Evolutionary conservation across 805 yeast species (phyloP).

Genomic region (Priceomyces haplophilus): DNA sequence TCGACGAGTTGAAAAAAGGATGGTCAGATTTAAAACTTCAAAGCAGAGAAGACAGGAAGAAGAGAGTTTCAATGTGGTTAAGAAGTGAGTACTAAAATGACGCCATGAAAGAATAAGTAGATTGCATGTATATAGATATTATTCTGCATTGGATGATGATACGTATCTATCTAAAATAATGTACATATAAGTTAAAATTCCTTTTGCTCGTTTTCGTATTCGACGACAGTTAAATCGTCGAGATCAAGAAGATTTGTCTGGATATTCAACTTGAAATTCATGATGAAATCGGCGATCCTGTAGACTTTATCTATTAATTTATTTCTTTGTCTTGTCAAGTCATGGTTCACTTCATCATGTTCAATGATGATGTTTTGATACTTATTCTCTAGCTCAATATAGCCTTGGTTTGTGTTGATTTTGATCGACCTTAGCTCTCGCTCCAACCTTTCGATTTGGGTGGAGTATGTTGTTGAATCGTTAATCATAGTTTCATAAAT

Average conservation of each 20-base stretch:
- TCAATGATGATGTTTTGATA: slow-evolving; percentile 52
- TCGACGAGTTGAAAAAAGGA: slow-evolving; percentile 40
- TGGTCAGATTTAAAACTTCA: slow-evolving; percentile 49
- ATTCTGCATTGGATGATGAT: slow-evolving; percentile 3
- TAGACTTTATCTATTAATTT: slow-evolving; percentile 52
- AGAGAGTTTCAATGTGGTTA: slow-evolving; percentile 63
- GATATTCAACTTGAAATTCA: slow-evolving; percentile 63
- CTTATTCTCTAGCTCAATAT: slow-evolving; percentile 43
- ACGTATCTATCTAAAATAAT: slow-evolving; percentile 2
- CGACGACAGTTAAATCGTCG: slow-evolving; percentile 41
- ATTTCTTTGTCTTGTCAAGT: slow-evolving; percentile 46
- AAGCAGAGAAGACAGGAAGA: slow-evolving; percentile 55
- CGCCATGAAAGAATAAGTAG: not conserved
- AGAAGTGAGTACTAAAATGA: slow-evolving; percentile 44
- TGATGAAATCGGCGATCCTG: slow-evolving; percentile 55
- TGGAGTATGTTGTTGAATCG: slow-evolving; percentile 50
- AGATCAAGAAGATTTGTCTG: slow-evolving; percentile 63
- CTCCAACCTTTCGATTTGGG: slow-evolving; percentile 65
- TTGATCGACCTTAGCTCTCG: slow-evolving; percentile 52
- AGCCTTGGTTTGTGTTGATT: slow-evolving; percentile 47
- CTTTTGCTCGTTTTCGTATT: slow-evolving; percentile 17
- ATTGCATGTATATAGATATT: slow-evolving; percentile 7
- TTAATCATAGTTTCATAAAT: slow-evolving; percentile 52
- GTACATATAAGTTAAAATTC: slow-evolving; percentile 5
- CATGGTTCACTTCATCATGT: slow-evolving; percentile 47